Evolutionary conservation across 2,329 filamentous ascomycete species (phyloP).

Genomic region (Tolypocladium endophyticum): DNA sequence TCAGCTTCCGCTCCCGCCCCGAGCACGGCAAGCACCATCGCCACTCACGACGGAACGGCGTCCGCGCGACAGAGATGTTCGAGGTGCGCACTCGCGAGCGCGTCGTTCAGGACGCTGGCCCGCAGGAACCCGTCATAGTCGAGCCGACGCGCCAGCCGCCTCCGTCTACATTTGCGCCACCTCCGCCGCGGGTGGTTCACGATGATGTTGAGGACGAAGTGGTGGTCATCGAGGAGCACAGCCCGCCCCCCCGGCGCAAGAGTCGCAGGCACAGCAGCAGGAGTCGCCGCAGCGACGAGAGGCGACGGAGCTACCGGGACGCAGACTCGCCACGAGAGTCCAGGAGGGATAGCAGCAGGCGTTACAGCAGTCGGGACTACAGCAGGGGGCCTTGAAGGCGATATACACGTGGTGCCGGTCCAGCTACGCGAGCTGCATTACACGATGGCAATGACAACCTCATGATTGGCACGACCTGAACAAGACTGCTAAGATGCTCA

Average conservation of each 20-base stretch:
- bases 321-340: background rate
- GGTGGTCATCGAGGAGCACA: slow-evolving; percentile 23
- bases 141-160: slow-evolving; percentile 17
- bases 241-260: slow-evolving; percentile 7
- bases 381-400: background rate
- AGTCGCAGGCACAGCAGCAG: slow-evolving; percentile 11
- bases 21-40: slow-evolving; percentile 1
- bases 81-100: slow-evolving; percentile 15
- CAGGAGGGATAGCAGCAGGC: slow-evolving; percentile 9
- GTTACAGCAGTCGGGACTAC: slow-evolving; percentile 5
- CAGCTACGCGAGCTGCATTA: background rate
- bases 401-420: background rate
- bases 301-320: background rate
- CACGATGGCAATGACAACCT: background rate
- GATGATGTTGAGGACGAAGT: slow-evolving; percentile 26
- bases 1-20: slow-evolving; percentile 5
- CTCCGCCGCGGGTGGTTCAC: slow-evolving; percentile 16
- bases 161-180: slow-evolving; percentile 10
- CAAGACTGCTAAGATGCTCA: background rate
- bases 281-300: background rate
- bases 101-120: slow-evolving; percentile 1
- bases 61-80: slow-evolving; percentile 16
- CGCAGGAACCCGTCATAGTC: slow-evolving; percentile 11
- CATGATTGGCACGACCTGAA: background rate
- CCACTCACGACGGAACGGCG: slow-evolving; percentile 1